Percentiles rank a stretch among this genome's conserved stretches.
These are phyloP conservation scores for Acacia concinna DNA, from an alignment of 331 rosid genomes.

Conservation along the genomic window DNA sequence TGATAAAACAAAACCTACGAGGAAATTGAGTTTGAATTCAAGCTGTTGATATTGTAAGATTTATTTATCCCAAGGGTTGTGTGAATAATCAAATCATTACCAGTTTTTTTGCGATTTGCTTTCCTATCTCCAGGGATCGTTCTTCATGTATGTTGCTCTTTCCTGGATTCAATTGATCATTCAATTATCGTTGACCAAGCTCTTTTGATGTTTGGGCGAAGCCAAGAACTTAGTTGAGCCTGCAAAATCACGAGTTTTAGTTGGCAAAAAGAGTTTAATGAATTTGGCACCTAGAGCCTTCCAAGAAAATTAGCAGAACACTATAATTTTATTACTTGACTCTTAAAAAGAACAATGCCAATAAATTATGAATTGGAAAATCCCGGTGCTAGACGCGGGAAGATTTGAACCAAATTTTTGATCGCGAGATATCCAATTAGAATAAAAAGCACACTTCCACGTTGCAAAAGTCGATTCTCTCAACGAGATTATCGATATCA, in stretches of 20 bases:
- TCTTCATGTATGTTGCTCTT: neutral
- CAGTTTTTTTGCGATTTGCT: neutral
- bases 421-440: neutral
- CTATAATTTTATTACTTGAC: neutral
- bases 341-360: neutral
- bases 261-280: neutral
- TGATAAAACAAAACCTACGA: conserved; percentile 1
- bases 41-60: neutral
- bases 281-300: neutral
- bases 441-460: neutral
- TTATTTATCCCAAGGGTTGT: neutral
- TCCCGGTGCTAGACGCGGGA: neutral
- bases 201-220: neutral
- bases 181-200: neutral
- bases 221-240: neutral
- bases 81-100: neutral
- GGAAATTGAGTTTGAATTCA: neutral
- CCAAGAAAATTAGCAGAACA: neutral
- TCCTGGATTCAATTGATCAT: neutral
- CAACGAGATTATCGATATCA: neutral
- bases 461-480: neutral
- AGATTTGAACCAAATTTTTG: neutral
- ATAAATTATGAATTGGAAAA: neutral
- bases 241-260: neutral
- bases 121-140: neutral